Percentiles rank a stretch among this genome's conserved stretches.
Evolutionary conservation across 495 filamentous ascomycete species (phyloP).

Genomic region (Penicillium malachiteum): DNA sequence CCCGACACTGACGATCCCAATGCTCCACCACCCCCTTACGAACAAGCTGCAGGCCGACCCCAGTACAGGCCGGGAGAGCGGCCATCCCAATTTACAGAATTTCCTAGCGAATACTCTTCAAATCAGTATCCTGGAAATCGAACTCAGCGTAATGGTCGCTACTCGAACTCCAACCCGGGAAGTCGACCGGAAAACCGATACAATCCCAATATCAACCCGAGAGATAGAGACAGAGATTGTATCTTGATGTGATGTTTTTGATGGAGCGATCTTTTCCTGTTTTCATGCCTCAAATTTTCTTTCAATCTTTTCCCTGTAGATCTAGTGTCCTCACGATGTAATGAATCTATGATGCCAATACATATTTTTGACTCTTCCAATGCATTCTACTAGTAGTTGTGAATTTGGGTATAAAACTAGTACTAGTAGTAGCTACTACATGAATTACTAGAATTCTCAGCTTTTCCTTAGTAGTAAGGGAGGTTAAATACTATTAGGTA

Average conservation of each 20-base stretch:
- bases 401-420: too few relatives aligned
- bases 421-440: too few relatives aligned
- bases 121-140: slow-evolving; percentile 15
- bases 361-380: too few relatives aligned
- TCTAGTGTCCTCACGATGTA: slow-evolving; percentile 13
- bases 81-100: slow-evolving; percentile 42
- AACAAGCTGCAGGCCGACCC: slow-evolving; percentile 67
- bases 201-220: slow-evolving; percentile 12
- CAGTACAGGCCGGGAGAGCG: slow-evolving; percentile 63
- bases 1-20: slow-evolving; percentile 44
- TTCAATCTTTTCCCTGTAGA: too few relatives aligned
- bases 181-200: slow-evolving; percentile 22
- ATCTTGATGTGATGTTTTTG: slow-evolving; percentile 44
- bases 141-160: slow-evolving; percentile 18
- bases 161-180: slow-evolving; percentile 11
- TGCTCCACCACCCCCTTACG: slow-evolving; percentile 75
- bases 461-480: too few relatives aligned
- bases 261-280: background rate
- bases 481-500: too few relatives aligned
- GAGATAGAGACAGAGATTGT: slow-evolving; percentile 40
- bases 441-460: too few relatives aligned
- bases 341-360: slow-evolving; percentile 10
- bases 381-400: too few relatives aligned
- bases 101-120: slow-evolving; percentile 28
- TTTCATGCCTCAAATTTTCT: background rate